Conservation (phyloP, 2,329 filamentous ascomycete species). For the Spiromastix sp. region DNA sequence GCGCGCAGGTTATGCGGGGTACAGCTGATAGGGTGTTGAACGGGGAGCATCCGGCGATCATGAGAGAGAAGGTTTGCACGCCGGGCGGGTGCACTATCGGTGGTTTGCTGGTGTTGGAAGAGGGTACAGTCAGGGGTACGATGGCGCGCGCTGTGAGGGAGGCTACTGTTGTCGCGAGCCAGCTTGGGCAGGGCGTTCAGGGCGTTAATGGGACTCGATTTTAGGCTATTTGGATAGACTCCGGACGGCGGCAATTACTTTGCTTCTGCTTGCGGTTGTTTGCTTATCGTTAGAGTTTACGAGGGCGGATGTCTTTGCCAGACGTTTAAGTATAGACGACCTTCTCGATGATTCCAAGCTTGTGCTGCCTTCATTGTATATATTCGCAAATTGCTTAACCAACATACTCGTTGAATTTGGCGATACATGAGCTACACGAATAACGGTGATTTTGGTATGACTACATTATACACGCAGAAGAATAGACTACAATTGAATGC, state of each 20-base stretch:
- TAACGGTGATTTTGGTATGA: no score
- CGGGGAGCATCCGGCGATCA: slow-evolving; percentile 49
- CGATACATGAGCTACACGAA: no score
- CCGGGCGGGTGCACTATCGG: slow-evolving; percentile 55
- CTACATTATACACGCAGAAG: no score
- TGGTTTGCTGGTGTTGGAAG: slow-evolving; percentile 50
- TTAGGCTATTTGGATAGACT: no score
- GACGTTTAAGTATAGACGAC: no score
- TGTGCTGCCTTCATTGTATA: no score
- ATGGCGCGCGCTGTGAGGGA: slow-evolving; percentile 48
- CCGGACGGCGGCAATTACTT: not conserved
- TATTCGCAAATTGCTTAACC: no score
- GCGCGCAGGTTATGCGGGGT: slow-evolving; percentile 52
- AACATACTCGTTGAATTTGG: no score
- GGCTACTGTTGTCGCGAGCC: slow-evolving; percentile 47
- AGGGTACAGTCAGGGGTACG: slow-evolving; percentile 44
- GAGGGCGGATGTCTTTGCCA: not conserved
- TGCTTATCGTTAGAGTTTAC: no score
- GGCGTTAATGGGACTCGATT: slow-evolving; percentile 37
- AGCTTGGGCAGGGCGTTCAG: slow-evolving; percentile 45
- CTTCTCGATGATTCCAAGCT: no score
- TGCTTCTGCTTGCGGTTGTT: not conserved
- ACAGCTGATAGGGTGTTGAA: slow-evolving; percentile 47
- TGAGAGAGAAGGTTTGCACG: slow-evolving; percentile 51
- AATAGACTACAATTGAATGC: no score